Conservation (phyloP, 2,329 filamentous ascomycete species). For the Botrytis fabae region DNA sequence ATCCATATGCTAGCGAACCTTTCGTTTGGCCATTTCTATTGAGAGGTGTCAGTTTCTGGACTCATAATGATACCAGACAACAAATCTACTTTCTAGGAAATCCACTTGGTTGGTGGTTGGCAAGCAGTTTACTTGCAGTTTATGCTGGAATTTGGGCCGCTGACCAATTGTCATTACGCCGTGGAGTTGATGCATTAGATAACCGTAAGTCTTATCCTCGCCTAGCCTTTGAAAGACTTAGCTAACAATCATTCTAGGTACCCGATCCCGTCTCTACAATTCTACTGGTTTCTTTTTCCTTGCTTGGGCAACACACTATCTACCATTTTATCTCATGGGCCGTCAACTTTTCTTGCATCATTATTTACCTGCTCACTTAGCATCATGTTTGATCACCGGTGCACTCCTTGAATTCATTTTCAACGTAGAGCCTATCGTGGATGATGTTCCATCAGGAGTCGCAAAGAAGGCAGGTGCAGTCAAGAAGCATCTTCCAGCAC, state of each 20-base stretch:
- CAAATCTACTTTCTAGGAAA: conserved; percentile 99
- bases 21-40: conserved; percentile 98
- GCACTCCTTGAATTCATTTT: conserved; percentile 95
- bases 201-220: conserved; percentile 67
- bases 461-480: conserved; percentile 47
- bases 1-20: conserved; percentile 91
- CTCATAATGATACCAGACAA: conserved; percentile 87
- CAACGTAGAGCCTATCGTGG: conserved; percentile 73
- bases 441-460: conserved; percentile 47
- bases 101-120: conserved; percentile 95
- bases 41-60: conserved; percentile 98
- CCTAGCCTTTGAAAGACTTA: conserved; percentile 28
- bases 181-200: conserved; percentile 90
- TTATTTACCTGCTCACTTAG: conserved; percentile 92
- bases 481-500: conserved; percentile 70
- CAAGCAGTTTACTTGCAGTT: conserved; percentile 87
- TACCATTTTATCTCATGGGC: conserved; percentile 97
- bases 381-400: conserved; percentile 85
- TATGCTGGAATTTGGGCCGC: conserved; percentile 89
- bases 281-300: conserved; percentile 99
- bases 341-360: conserved; percentile 97
- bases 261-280: conserved; percentile 93
- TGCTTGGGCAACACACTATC: conserved; percentile 94
- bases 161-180: conserved; percentile 89
- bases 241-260: conserved; percentile 55